Base-by-base conservation (phyloP, 1,139 yeast genomes). In the Zygoascus sp. region DNA sequence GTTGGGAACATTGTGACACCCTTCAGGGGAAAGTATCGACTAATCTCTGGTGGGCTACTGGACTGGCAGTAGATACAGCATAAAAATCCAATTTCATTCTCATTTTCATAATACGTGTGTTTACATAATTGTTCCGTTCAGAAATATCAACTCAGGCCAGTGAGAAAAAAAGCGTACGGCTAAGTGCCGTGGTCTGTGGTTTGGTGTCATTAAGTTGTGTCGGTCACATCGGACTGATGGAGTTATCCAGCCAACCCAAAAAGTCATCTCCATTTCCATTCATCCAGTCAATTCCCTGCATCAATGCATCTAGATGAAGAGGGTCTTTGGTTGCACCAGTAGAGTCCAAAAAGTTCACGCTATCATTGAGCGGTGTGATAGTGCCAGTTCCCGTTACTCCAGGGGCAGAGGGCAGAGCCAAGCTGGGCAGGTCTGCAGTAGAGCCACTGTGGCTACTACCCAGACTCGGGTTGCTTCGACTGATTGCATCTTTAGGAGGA, bases 231-330 rank as follows among this genome's bases (percentile, higher is more conserved):
- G 80, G 80, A 4, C 76, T 77, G 80, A 76, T 74, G 53, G 77
- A 76, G 58, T 73, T 80, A 61, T 89, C 96, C 70, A 89, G 84
- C 96, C 96, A 90, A n/a, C 97, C 97, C 45, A 90, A 70, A 61
- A 90, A 83, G 62, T 89, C 97, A 62, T 89, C 97, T 50, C 79
- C 79, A 47, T 79, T 83, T 10, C 76, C 75, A 56, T 85, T 87
- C 67, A 81, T 80, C 96, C 96, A 87, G 27, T 88, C 90, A 43
- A 81, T 79, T 19, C 89, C 83, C 59, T 87, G 96, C 66, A 72
- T 85, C 76, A 64, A 82, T 10, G 63, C 60, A 45, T 58, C 69
- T 38, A 65, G 53, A 69, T 65, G 62, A 10, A 59, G 51, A 1
- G 65, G 65, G 47, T 60, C 61, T 35, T 55, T 57, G 2, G 63